Evolutionary conservation across 2,329 filamentous ascomycete species (phyloP).

Genomic region (Fusarium pseudonygamai): DNA sequence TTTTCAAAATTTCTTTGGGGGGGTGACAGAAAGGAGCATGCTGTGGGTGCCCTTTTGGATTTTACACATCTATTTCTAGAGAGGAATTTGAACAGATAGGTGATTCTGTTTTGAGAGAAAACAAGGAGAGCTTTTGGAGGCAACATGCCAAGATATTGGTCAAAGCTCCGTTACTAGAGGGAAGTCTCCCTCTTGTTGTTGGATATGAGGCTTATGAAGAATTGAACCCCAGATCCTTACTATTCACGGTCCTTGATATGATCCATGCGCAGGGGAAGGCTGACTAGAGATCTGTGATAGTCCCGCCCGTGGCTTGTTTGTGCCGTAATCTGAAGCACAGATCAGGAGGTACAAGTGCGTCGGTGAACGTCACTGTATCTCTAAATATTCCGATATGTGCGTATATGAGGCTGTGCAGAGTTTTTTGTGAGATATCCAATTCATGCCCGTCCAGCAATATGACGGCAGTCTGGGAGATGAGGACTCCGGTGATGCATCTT

Average conservation of each 20-base stretch:
- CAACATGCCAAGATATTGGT: slow-evolving; percentile 15
- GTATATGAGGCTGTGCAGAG: background rate
- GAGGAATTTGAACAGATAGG: slow-evolving; percentile 13
- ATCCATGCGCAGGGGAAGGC: slow-evolving; percentile 20
- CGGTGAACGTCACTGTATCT: background rate
- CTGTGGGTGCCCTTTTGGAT: slow-evolving; percentile 7
- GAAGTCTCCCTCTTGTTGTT: background rate
- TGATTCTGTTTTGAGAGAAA: slow-evolving; percentile 6
- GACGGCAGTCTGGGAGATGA: background rate
- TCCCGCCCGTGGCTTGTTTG: slow-evolving; percentile 8
- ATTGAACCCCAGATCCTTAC: slow-evolving; percentile 12
- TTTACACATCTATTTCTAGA: slow-evolving; percentile 17
- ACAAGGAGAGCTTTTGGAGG: slow-evolving; percentile 14
- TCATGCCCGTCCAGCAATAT: background rate
- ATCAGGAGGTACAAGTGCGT: background rate
- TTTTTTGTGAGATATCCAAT: background rate
- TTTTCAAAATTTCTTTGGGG: background rate
- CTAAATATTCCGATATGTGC: slow-evolving; percentile 1
- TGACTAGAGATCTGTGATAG: slow-evolving; percentile 15
- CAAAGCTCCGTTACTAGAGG: slow-evolving; percentile 9
- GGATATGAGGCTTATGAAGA: slow-evolving; percentile 13
- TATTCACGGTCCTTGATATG: slow-evolving; percentile 20
- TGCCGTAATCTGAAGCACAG: slow-evolving; percentile 11
- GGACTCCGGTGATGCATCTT: background rate
- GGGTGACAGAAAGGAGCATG: background rate